These are phyloP conservation scores for Colletotrichum sp. DNA, from an alignment of 2,329 filamentous ascomycete genomes.

Conservation along the genomic window DNA sequence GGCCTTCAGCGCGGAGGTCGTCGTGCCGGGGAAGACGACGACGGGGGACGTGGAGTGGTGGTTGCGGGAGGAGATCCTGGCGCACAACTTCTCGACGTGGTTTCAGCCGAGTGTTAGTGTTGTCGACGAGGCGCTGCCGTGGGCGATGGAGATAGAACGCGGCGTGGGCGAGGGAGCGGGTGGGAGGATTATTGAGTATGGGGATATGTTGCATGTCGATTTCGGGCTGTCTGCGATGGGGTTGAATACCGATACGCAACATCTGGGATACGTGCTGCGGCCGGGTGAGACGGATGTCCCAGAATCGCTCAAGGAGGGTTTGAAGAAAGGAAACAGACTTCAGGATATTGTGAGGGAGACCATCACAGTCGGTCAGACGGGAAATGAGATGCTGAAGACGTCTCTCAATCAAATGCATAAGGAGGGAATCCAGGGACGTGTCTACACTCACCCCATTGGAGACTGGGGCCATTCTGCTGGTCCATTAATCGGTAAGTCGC, in stretches of 20 bases:
- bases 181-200: constrained; percentile 40
- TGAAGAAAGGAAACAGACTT: constrained; percentile 49
- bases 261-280: constrained; percentile 52
- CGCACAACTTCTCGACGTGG: constrained; percentile 57
- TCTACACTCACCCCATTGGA: constrained; percentile 55
- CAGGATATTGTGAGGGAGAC: constrained; percentile 51
- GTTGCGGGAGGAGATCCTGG: constrained; percentile 53
- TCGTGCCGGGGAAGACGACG: constrained; percentile 47
- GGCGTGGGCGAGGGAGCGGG: constrained; percentile 16
- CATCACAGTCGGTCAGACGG: constrained; percentile 48
- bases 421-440: constrained; percentile 49
- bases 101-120: constrained; percentile 53
- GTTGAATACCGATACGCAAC: constrained; percentile 55
- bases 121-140: constrained; percentile 30
- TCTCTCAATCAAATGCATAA: constrained; percentile 42
- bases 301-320: constrained; percentile 42
- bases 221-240: constrained; percentile 53
- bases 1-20: constrained; percentile 46
- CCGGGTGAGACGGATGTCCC: constrained; percentile 47
- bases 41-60: constrained; percentile 55
- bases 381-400: constrained; percentile 48
- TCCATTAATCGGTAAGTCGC: constrained; percentile 45
- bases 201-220: constrained; percentile 54
- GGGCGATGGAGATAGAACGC: not conserved
- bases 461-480: constrained; percentile 57